Evolutionary conservation across 768 basidiomycete genomes (phyloP).

Genomic region (Leccinellum rugosiceps): DNA sequence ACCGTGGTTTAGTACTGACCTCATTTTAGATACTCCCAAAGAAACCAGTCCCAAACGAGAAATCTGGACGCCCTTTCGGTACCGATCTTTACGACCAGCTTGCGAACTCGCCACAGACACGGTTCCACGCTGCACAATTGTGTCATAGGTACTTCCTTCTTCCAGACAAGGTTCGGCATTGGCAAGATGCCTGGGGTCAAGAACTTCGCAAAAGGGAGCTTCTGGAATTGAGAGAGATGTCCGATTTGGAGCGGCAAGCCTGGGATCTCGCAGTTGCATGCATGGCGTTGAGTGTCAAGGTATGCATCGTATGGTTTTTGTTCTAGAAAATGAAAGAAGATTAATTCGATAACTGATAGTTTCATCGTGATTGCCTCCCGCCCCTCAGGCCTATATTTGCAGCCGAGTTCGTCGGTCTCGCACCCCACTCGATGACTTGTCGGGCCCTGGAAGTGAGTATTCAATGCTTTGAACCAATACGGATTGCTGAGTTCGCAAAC

Average conservation of each 20-base stretch:
- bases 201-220: neutral
- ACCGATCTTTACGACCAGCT: slow-evolving; percentile 50
- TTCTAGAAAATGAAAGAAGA: neutral
- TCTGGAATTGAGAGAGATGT: neutral
- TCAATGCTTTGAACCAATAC: neutral
- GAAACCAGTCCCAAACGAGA: neutral
- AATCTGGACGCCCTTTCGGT: neutral
- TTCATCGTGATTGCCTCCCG: slow-evolving; percentile 59
- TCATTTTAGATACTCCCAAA: slow-evolving; percentile 11
- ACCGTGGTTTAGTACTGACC: neutral
- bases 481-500: neutral
- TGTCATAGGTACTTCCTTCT: slow-evolving; percentile 55
- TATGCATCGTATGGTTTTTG: slow-evolving; percentile 15
- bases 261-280: slow-evolving; percentile 63
- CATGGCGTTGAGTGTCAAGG: slow-evolving; percentile 62
- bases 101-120: slow-evolving; percentile 49
- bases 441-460: slow-evolving; percentile 52
- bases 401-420: slow-evolving; percentile 47
- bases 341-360: slow-evolving; percentile 32
- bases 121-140: slow-evolving; percentile 63
- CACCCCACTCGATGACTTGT: slow-evolving; percentile 44
- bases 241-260: slow-evolving; percentile 30
- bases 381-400: slow-evolving; percentile 54
- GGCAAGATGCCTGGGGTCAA: slow-evolving; percentile 3
- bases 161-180: slow-evolving; percentile 20